phyloP scores from a whole-genome alignment of 202 grass and related monocot genomes.

The Dendrocalamus latiflorus region DNA sequence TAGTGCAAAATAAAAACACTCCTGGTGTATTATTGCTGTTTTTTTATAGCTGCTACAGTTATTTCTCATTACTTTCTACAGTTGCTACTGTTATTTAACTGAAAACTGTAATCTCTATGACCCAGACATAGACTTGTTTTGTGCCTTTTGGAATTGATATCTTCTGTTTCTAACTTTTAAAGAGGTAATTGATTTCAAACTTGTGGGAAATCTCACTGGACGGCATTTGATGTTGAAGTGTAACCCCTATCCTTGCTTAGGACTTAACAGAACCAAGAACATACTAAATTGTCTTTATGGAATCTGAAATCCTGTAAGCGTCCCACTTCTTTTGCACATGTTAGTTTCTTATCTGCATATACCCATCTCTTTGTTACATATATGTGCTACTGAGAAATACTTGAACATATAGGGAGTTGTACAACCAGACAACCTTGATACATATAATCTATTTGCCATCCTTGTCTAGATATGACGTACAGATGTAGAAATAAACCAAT shows the following conservation, averaged over 20 bases:
- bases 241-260: neutral
- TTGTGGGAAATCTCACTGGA: neutral
- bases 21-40: neutral
- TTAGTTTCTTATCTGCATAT: conserved; percentile 9
- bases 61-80: neutral
- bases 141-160: neutral
- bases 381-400: neutral
- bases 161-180: neutral
- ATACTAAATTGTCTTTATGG: neutral
- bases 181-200: neutral
- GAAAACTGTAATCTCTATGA: neutral
- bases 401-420: neutral
- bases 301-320: neutral
- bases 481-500: neutral
- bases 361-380: neutral
- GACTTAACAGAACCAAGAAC: neutral
- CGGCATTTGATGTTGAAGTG: neutral
- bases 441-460: neutral
- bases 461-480: neutral
- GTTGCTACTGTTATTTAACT: neutral
- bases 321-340: neutral
- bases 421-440: neutral
- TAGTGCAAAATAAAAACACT: neutral
- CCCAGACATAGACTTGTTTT: neutral
- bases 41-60: neutral